Base-by-base conservation (phyloP, 495 filamentous ascomycete species). In the Penicillium nucicola region DNA sequence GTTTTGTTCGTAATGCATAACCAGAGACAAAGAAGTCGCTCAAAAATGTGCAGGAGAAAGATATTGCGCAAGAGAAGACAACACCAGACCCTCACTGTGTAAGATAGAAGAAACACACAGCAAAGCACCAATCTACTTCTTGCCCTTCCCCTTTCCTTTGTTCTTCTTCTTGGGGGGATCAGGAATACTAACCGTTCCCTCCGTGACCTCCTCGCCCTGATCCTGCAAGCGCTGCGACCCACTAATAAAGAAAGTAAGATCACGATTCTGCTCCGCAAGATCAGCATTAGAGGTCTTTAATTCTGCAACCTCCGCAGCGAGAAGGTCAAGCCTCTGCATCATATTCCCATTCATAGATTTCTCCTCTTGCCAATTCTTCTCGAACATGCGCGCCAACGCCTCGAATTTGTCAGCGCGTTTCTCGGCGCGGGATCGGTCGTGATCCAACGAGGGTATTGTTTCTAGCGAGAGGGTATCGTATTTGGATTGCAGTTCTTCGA, bases 211-310 rank as follows among this genome's bases (percentile, higher is more conserved):
- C 15, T 84, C 84, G 44, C 78, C 81, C 54, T 75, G 61, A 55
- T 87, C 82, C 73, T 83, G 83, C 57, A 98, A 67, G 62, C 90
- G 90, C 72, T 93, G 84, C 61, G 86, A 80, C 3, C 88, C 85
- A 38, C 82, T 86, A 41, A 98, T 90, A 61, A 91, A 95, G 72
- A 96, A 95, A 20, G 79, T 84, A 61, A 98, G 61, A 68, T 98
- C 93, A n/a, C 89, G 76, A 64, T 95, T 92, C 75, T 87, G 83
- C 67, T 97, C 92, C 50, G 82, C 80, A 31, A 96, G 61, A 46
- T 88, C 84, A 42, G 55, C 54, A 43, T 81, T 83, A 61, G 85
- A 72, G 31, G 60, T 61, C 61, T 80, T 79, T 5, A 87, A 63
- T 25, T 66, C 65, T 34, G 77, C 77, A 11, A 84, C 54, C 68